phyloP scores from a whole-genome alignment of 805 yeast species.

The Groenewaldozyma salmanticensis region DNA sequence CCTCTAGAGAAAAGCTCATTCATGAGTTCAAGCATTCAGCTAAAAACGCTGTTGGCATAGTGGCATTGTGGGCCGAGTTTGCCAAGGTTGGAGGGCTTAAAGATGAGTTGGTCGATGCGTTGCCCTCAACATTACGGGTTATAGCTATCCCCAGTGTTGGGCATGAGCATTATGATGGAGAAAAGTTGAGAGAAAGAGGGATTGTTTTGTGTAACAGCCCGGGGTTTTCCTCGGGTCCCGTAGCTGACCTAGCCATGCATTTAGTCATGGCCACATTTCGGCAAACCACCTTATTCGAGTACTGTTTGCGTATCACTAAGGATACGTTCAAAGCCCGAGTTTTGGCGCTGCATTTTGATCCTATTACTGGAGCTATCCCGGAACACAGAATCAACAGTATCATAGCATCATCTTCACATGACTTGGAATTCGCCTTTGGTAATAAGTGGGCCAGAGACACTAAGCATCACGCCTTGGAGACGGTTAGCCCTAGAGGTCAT shows the following conservation, averaged over 20 bases:
- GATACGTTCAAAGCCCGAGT: constrained; percentile 40
- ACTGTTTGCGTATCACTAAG: constrained; percentile 31
- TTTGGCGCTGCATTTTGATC: constrained; percentile 10
- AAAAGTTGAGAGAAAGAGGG: constrained; percentile 33
- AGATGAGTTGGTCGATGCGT: constrained; percentile 30
- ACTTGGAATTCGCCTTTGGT: constrained; percentile 29
- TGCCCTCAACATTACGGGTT: constrained; percentile 40
- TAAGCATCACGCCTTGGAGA: constrained; percentile 16
- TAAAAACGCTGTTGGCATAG: too few species aligned
- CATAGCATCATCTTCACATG: neutral
- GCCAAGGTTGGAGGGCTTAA: constrained; percentile 16
- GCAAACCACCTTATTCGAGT: constrained; percentile 40
- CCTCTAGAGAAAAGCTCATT: too few species aligned
- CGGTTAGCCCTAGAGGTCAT: constrained; percentile 46
- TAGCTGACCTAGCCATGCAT: constrained; percentile 60
- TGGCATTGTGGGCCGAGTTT: constrained; percentile 47
- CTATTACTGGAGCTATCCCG: constrained; percentile 7
- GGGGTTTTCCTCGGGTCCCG: constrained; percentile 46
- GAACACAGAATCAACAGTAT: neutral
- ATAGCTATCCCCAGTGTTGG: constrained; percentile 56
- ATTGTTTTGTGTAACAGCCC: constrained; percentile 52
- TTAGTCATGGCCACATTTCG: constrained; percentile 53
- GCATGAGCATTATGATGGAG: constrained; percentile 41
- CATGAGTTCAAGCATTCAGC: too few species aligned
- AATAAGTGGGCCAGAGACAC: neutral